Evolutionary conservation across 306 rosid species (phyloP), one percentile per base, ranked within the genome.

Genomic region (Trifolium subterraneum): DNA sequence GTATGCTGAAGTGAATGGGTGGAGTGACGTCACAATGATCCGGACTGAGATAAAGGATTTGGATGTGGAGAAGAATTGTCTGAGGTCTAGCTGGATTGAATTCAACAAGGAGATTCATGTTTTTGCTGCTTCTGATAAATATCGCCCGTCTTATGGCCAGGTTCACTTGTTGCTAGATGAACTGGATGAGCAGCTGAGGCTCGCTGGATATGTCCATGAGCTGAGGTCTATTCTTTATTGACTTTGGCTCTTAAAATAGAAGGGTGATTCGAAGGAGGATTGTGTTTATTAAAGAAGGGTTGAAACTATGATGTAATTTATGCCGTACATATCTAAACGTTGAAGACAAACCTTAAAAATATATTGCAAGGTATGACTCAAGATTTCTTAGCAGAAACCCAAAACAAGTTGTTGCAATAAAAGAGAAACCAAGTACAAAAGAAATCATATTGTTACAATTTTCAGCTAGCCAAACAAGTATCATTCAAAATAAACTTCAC

Each of bases 11-110:
- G 88, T 50, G 3, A 80, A 85, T 72, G 68, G 79, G 72, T 89
- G 97, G 97, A 71, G 71, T 48, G 88, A 93, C 64, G 97, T 91
- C 29, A 83, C 83, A 0, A 86, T 76, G 38, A 77, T 86, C 56
- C 84, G 93, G 76, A 68, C 77, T 42, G 72, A 78, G 68, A 88
- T 93, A 96, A 91, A 88, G 77, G 79, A 84, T 69, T 72, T 82
- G 20, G 88, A 96, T 18, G 83, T 90, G 19, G 96, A 87, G 76
- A 93, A 89, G 82, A 88, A 25, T 45, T 85, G 81, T 76, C 96
- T 93, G 10, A 93, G 91, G 59, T 82, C 88, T 19, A 93, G 96
- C 81, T 93, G 93, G 96, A 84, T 91, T 41, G 98, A 90, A 80
- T 77, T 86, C 64, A 63, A 62, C 44, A 80, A 75, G 70, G 79